Base-by-base conservation (phyloP, 192 early-diverging fungal genomes). In the Rhizophagus prolifer region DNA sequence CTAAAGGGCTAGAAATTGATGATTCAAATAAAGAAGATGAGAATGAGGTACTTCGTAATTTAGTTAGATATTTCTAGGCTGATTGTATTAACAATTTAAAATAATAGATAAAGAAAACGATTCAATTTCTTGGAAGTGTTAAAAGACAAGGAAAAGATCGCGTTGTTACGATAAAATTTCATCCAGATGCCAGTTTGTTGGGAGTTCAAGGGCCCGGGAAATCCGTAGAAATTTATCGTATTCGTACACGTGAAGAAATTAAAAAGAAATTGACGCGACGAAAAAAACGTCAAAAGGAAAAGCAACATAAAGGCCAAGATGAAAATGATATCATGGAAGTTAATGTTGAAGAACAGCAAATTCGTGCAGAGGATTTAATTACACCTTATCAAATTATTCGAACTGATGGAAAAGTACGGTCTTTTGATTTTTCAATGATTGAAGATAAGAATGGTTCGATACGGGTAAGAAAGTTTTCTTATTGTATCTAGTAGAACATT, bases 231-330 rank as follows among this genome's bases (percentile, higher is more conserved):
- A 77, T 99, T 68, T 97, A 91, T 82, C 91, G 91, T 66, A 82
- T 94, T 70, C 89, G 92, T 38, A 85, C 88, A 3, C 87, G 87
- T 60, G 92, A 92, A 12, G 94, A 97, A 79, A 87, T 98, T 71
- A 90, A 88, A 64, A 96, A 96, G 81, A 94, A 92, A 83, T 83
- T 95, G 79, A 85, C 88, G 14, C 90, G 96, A 69, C 86, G 93
- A 60, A 88, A 90, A 84, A 92, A 91, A 85, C 88, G 95, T 64
- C 83, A 85, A 58, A 88, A 88, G 73, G 94, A 93, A 79, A 97
- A 95, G 85, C 75, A 82, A 62, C 79, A 78, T 58, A 77, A 77
- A 44, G 82, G 82, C 63, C 50, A 60, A 16, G 81, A 82, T 10
- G 81, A 70, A 9, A 86, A 84, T 28, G 82, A 83, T 16, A 75